phyloP scores from a whole-genome alignment of 495 filamentous ascomycete genomes.

The Tuber borchii region DNA sequence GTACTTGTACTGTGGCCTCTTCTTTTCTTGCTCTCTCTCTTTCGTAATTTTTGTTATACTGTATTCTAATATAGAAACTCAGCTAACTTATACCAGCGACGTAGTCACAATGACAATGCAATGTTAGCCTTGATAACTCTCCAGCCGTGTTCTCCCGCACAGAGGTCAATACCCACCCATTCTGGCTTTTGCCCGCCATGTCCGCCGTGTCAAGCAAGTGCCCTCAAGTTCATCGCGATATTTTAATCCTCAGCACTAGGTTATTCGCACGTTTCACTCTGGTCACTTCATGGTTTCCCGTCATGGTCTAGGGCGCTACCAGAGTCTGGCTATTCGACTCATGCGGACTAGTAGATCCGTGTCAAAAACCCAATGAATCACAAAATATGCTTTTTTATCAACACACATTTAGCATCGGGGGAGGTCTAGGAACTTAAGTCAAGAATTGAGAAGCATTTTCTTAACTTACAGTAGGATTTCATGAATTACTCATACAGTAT shows the following conservation, averaged over 20 bases:
- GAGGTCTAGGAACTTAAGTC: no score
- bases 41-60: neutral
- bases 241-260: conserved; percentile 21
- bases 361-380: neutral
- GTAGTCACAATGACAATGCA: conserved; percentile 33
- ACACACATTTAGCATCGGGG: no score
- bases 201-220: neutral
- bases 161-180: neutral
- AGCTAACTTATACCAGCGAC: conserved; percentile 12
- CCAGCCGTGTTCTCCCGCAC: neutral
- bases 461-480: no score
- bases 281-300: neutral
- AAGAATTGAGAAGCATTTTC: no score
- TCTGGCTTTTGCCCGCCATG: neutral
- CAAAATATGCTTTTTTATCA: neutral
- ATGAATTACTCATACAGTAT: no score
- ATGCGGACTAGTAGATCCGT: neutral
- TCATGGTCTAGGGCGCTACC: neutral
- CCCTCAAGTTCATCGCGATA: conserved; percentile 17
- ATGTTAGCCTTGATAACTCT: neutral
- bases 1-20: neutral
- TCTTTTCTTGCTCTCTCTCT: neutral
- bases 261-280: neutral
- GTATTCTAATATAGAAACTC: conserved; percentile 2
- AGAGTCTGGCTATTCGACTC: neutral